phyloP scores from a whole-genome alignment of 1,284 basidiomycete genomes.

The Sanghuangporus sanghuang region DNA sequence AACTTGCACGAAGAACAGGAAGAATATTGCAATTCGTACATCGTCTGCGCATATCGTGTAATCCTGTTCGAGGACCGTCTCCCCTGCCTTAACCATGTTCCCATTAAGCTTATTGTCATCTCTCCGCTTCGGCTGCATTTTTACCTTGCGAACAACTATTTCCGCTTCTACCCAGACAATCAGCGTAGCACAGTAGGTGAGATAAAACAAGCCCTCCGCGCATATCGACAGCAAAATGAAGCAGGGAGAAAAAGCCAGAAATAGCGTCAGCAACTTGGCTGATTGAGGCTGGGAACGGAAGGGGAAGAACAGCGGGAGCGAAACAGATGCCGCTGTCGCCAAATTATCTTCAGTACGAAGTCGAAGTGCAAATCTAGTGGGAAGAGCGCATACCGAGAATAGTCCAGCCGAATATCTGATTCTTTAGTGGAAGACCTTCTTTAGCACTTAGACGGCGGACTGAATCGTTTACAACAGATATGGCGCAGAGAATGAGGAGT shows the following conservation, averaged over 20 bases:
- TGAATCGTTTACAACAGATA: slow-evolving; percentile 54
- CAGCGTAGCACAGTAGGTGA: slow-evolving; percentile 60
- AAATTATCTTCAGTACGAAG: neutral
- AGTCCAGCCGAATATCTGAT: slow-evolving; percentile 65
- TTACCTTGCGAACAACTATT: slow-evolving; percentile 32
- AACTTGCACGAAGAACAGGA: slow-evolving; percentile 83
- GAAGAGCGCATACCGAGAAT: slow-evolving; percentile 46
- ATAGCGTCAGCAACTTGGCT: slow-evolving; percentile 53
- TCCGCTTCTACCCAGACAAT: slow-evolving; percentile 73
- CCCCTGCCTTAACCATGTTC: slow-evolving; percentile 9
- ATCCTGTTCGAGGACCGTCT: slow-evolving; percentile 11
- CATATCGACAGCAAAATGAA: slow-evolving; percentile 82
- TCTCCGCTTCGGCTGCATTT: neutral
- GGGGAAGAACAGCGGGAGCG: slow-evolving; percentile 19
- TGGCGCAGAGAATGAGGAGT: slow-evolving; percentile 41
- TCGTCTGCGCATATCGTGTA: slow-evolving; percentile 59
- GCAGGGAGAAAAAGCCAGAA: slow-evolving; percentile 70
- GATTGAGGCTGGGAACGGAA: slow-evolving; percentile 36
- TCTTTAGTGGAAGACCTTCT: slow-evolving; percentile 57
- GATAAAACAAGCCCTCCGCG: slow-evolving; percentile 80
- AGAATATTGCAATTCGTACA: slow-evolving; percentile 73
- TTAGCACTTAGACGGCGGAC: slow-evolving; percentile 59
- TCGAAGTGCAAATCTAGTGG: neutral
- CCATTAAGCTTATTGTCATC: neutral
- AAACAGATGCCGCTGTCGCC: neutral